Base-by-base conservation (phyloP, 2,329 filamentous ascomycete species). In the Nigrograna mackinnonii region DNA sequence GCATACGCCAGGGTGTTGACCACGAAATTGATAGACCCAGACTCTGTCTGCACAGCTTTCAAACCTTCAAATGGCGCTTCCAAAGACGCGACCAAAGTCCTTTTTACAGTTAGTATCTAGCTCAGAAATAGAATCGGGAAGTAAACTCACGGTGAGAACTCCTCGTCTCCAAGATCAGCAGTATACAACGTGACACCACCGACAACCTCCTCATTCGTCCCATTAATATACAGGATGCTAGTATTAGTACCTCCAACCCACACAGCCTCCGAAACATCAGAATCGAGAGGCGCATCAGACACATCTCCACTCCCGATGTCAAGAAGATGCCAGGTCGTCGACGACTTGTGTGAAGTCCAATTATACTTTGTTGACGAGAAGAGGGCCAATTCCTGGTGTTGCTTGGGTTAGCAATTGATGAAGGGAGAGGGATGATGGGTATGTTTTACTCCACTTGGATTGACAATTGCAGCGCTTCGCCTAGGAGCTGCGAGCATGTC, bases 171-270 rank as follows among this genome's bases (percentile, higher is more conserved):
- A 26, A 65, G 40, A 44, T 67, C 62, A 20, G 61, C 64, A 13
- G 60, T 66, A 39, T 65, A 67, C 1, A 67, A 44, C 1, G 64
- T 61, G 3, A 67, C 62, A 34, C 64, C 64, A 7, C 64, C 64
- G 5, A 60, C 55, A 14, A 66, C 53, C 18, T 59, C 49, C 59
- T 92, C 88, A 41, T 80, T 84, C 37, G 85, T 83, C 39, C 78
- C 76, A 16, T 78, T 66, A 52, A 89, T 81, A 44, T 86, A 80
- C 40, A 83, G 84, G 19, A 95, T 75, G 46, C 83, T 70, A 6
- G 63, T 63, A 12, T 60, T 53, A 3, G 57, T 58, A 12, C 57
- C 44, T 14, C 63, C 62, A 24, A 66, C 52, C 62, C 62, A 67
- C 11, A 67, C 60, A 6, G 67, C 51, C 38, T 67, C 64, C 2